A percentile compares a stretch with the other conserved stretches of the same genome.
These are phyloP conservation scores for Colletotrichum gigasporum DNA, from an alignment of 2,329 filamentous ascomycete genomes.

Conservation along the genomic window DNA sequence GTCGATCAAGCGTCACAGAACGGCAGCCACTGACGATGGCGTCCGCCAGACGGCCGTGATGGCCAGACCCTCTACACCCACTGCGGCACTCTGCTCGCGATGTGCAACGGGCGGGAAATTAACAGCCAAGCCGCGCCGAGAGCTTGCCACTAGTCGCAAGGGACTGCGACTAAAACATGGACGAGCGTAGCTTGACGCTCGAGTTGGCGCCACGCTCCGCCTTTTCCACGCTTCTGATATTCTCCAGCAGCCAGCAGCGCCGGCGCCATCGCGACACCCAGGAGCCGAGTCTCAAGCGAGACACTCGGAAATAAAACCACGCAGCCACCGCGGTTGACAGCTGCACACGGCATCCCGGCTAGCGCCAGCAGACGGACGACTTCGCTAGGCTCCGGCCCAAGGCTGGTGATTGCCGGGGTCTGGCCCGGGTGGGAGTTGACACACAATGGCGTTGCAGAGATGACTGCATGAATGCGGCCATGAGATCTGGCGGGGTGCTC, in stretches of 20 bases:
- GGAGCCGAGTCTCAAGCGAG: slow-evolving; percentile 3
- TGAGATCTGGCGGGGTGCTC: not conserved
- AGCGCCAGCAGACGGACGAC: not conserved
- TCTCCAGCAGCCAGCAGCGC: not conserved
- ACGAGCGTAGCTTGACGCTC: slow-evolving; percentile 1
- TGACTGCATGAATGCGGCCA: slow-evolving; percentile 5
- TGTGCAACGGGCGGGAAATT: slow-evolving; percentile 5
- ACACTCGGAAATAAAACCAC: slow-evolving; percentile 2
- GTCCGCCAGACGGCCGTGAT: not conserved
- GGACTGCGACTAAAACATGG: not conserved
- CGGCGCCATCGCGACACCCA: not conserved
- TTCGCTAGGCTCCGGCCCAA: not conserved
- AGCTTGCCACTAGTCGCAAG: slow-evolving; percentile 12
- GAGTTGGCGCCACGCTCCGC: slow-evolving; percentile 9
- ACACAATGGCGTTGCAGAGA: not conserved
- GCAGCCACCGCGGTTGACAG: slow-evolving; percentile 9
- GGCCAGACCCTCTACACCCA: not conserved
- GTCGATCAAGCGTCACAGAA: not conserved
- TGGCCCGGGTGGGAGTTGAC: not conserved
- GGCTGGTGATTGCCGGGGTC: slow-evolving; percentile 13
- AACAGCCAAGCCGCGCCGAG: not conserved
- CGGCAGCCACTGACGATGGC: slow-evolving; percentile 10
- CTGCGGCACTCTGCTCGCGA: not conserved
- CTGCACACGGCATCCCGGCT: slow-evolving; percentile 2
- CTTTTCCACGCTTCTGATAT: not conserved